Conservation (phyloP, 805 yeast genomes). For the Candida silvicultrix region DNA sequence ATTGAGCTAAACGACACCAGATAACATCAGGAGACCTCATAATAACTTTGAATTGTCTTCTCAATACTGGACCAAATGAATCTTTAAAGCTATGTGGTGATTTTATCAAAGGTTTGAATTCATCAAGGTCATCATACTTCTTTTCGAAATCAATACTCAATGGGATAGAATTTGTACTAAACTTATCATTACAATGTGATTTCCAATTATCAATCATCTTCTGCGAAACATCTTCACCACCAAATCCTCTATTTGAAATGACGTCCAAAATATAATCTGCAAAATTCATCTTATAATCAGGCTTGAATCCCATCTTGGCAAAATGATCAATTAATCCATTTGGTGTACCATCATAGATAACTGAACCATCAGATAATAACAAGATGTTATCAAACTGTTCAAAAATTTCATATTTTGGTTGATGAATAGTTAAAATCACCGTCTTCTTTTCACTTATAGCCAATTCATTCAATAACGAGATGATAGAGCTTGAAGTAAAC, state of each 20-base stretch:
- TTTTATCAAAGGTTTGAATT: background rate
- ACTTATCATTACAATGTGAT: background rate
- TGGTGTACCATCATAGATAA: conserved; percentile 65
- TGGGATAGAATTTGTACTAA: background rate
- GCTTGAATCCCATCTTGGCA: conserved; percentile 43
- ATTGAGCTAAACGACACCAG: background rate
- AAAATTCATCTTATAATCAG: conserved; percentile 43
- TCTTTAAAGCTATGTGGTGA: background rate
- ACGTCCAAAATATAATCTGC: conserved; percentile 76
- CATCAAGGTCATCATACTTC: background rate
- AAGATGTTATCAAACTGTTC: conserved; percentile 64
- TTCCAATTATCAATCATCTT: conserved; percentile 16
- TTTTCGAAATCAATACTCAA: background rate
- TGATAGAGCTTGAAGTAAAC: conserved; percentile 67
- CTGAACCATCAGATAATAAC: conserved; percentile 65
- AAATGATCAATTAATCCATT: conserved; percentile 44
- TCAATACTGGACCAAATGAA: background rate
- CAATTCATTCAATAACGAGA: conserved; percentile 52
- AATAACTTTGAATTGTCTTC: conserved; percentile 27
- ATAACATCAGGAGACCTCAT: conserved; percentile 57
- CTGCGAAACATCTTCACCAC: conserved; percentile 11
- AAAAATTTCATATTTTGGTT: conserved; percentile 72
- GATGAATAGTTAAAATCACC: conserved; percentile 75
- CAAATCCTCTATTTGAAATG: conserved; percentile 36
- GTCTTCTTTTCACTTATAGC: conserved; percentile 57